Percentiles rank a stretch among this genome's conserved stretches.
phyloP scores from a whole-genome alignment of 2,329 filamentous ascomycete genomes.

The Triangularia setosa region DNA sequence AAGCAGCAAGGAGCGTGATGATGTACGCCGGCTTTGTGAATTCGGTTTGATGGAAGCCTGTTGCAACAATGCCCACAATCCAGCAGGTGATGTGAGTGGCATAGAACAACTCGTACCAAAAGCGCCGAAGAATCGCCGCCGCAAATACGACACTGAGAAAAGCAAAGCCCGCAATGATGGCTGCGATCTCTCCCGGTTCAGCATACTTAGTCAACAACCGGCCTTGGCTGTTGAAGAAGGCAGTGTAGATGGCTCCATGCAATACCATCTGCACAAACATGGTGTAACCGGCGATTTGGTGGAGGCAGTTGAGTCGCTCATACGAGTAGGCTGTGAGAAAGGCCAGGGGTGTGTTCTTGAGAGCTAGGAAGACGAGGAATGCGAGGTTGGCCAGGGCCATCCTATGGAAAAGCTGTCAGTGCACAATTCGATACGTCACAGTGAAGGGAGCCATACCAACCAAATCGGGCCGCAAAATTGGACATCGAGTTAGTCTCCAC shows the following conservation, averaged over 20 bases:
- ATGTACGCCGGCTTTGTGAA: constrained; percentile 40
- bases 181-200: constrained; percentile 40
- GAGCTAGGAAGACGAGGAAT: constrained; percentile 50
- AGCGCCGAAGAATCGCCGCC: constrained; percentile 41
- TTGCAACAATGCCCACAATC: constrained; percentile 43
- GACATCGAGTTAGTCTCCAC: constrained; percentile 24
- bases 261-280: constrained; percentile 44
- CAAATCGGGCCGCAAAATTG: constrained; percentile 29
- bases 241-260: constrained; percentile 43
- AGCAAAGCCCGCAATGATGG: constrained; percentile 45
- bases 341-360: constrained; percentile 57
- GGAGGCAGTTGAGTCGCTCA: constrained; percentile 55
- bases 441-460: constrained; percentile 28
- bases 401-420: constrained; percentile 20
- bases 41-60: constrained; percentile 50
- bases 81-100: constrained; percentile 49
- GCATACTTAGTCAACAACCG: constrained; percentile 31
- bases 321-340: constrained; percentile 53
- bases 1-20: constrained; percentile 39
- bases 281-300: constrained; percentile 50
- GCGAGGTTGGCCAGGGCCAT: constrained; percentile 40
- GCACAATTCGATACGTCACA: not conserved
- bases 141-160: constrained; percentile 44
- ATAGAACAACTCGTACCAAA: constrained; percentile 56
- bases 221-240: constrained; percentile 35